Conservation (phyloP, 371 early-diverging fungal genomes). For the Basidiobolus meristosporus region DNA sequence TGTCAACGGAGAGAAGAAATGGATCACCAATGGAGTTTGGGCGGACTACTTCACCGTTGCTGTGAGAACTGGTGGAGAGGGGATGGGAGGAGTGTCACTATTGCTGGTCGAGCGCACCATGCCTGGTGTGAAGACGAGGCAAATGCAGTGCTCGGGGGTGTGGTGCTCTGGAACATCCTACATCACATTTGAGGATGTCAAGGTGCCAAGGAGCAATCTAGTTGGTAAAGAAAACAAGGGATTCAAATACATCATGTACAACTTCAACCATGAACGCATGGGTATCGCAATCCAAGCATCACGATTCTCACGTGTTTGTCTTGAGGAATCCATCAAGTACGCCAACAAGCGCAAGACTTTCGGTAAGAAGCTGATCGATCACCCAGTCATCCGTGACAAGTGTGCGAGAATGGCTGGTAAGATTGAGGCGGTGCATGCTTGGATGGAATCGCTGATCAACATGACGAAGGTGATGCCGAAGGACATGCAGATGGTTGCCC, state of each 20-base stretch:
- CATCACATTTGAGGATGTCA: slow-evolving; percentile 67
- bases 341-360: slow-evolving; percentile 76
- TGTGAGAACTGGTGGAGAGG: slow-evolving; percentile 55
- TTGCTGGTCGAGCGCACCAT: slow-evolving; percentile 57
- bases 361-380: slow-evolving; percentile 54
- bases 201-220: slow-evolving; percentile 61
- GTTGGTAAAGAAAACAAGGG: slow-evolving; percentile 77
- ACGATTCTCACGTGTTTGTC: slow-evolving; percentile 69
- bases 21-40: slow-evolving; percentile 72
- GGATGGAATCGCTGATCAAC: slow-evolving; percentile 53
- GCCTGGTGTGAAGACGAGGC: slow-evolving; percentile 65
- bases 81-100: slow-evolving; percentile 65
- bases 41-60: slow-evolving; percentile 52
- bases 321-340: slow-evolving; percentile 71
- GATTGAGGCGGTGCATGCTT: slow-evolving; percentile 73
- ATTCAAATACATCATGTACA: slow-evolving; percentile 60
- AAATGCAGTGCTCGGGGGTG: slow-evolving; percentile 59
- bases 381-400: slow-evolving; percentile 50
- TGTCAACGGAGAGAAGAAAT: slow-evolving; percentile 76
- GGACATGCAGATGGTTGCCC: slow-evolving; percentile 36
- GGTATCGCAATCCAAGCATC: slow-evolving; percentile 72
- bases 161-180: slow-evolving; percentile 67
- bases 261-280: slow-evolving; percentile 64
- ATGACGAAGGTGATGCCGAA: slow-evolving; percentile 44
- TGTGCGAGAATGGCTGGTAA: slow-evolving; percentile 59